Conservation (phyloP, 352 stramenopile species). For the Pythium apleroticum region DNA sequence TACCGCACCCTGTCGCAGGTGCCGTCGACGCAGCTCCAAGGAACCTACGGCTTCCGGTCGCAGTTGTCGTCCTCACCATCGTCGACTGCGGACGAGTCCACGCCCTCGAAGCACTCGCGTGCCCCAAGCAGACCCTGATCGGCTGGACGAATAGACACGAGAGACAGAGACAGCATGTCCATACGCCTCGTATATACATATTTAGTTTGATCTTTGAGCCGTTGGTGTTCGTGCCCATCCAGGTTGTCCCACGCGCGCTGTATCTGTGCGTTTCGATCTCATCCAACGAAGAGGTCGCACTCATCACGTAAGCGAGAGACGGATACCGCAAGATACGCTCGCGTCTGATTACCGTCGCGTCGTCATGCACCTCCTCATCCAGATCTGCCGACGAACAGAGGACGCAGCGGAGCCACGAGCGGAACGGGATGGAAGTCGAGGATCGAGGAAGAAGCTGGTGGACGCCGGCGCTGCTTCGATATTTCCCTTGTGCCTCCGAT, state of each 20-base stretch:
- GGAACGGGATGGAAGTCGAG: neutral
- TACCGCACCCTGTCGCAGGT: constrained; percentile 42
- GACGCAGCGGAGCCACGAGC: neutral
- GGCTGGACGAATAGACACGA: neutral
- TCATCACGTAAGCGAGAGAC: neutral
- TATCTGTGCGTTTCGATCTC: neutral
- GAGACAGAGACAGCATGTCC: neutral
- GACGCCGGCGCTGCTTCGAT: constrained; percentile 17
- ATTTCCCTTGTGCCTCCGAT: constrained; percentile 11
- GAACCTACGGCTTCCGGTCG: constrained; percentile 11
- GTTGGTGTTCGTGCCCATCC: neutral
- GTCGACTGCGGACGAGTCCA: constrained; percentile 61
- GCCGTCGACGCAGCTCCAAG: constrained; percentile 28
- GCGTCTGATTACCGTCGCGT: constrained; percentile 2
- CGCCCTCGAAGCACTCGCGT: constrained; percentile 32
- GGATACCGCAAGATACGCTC: neutral
- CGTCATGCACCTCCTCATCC: neutral
- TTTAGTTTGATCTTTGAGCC: constrained; percentile 13
- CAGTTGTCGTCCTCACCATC: constrained; percentile 44
- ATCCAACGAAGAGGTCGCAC: neutral
- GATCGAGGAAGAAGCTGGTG: neutral
- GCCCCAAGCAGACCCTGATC: constrained; percentile 2
- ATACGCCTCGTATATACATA: constrained; percentile 15
- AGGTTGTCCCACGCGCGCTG: neutral
- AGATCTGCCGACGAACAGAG: neutral